phyloP scores from a whole-genome alignment of 352 stramenopile species.

The Globisporangium nunn region DNA sequence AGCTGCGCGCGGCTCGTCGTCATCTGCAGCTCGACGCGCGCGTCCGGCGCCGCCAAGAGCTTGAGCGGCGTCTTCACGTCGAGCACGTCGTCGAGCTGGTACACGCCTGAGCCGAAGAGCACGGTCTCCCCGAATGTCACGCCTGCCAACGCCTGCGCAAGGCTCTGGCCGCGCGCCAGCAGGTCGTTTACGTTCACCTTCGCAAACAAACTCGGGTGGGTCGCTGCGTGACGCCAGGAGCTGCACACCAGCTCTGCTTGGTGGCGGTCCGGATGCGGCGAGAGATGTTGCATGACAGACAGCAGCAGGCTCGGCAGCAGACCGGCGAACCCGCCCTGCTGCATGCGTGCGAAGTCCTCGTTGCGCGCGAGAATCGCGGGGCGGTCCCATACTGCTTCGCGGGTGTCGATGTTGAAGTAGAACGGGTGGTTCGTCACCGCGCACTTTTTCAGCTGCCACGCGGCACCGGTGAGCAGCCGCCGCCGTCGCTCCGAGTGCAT shows the following conservation, averaged over 20 bases:
- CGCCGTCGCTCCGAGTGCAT: conserved; percentile 48
- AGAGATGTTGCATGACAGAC: conserved; percentile 81
- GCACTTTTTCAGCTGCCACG: conserved; percentile 59
- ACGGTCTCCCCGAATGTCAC: conserved; percentile 39
- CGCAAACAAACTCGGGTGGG: conserved; percentile 33
- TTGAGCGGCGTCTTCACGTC: conserved; percentile 39
- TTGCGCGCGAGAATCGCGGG: conserved; percentile 86
- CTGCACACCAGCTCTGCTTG: conserved; percentile 41
- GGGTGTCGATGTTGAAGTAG: conserved; percentile 92
- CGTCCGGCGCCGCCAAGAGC: conserved; percentile 40
- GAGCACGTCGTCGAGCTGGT: conserved; percentile 42
- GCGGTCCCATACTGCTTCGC: conserved; percentile 91
- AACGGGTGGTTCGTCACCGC: conserved; percentile 75
- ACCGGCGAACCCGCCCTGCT: conserved; percentile 59
- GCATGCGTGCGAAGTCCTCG: conserved; percentile 71
- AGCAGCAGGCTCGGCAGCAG: conserved; percentile 74
- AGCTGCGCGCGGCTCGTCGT: conserved; percentile 34
- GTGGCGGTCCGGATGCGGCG: conserved; percentile 52
- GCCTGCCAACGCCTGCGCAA: conserved; percentile 21
- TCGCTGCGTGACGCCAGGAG: conserved; percentile 37
- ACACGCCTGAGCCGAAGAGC: conserved; percentile 63
- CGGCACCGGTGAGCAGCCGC: conserved; percentile 46
- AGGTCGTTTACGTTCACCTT: conserved; percentile 52
- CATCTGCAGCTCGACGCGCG: conserved; percentile 72
- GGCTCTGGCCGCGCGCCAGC: conserved; percentile 12